Evolutionary conservation across 1,284 basidiomycete genomes (phyloP).

Genomic region (Heterobasidion occidentale): DNA sequence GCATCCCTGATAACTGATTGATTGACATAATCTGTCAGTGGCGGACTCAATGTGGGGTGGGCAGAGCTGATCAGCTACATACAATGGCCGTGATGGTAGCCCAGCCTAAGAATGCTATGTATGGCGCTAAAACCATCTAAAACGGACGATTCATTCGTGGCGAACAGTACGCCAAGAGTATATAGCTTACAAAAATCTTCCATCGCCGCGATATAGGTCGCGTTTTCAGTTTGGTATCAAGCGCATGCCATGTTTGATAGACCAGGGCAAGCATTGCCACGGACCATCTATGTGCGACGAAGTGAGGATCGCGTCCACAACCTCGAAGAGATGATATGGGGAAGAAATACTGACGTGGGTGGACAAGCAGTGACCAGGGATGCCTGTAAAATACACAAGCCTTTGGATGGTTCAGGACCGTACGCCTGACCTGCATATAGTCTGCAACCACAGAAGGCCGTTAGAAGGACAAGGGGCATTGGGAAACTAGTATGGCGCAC

Average conservation of each 20-base stretch:
- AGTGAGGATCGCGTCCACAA: not conserved
- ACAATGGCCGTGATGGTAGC: not conserved
- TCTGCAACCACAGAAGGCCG: conserved; percentile 7
- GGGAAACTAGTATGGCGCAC: conserved; percentile 17
- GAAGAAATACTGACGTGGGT: conserved; percentile 31
- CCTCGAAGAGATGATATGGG: not conserved
- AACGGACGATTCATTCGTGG: conserved; percentile 3
- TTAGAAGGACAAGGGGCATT: not conserved
- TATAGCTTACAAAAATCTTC: not conserved
- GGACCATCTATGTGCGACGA: conserved; percentile 24
- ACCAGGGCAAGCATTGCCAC: conserved; percentile 21
- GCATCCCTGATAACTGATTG: conserved; percentile 6
- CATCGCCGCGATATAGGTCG: not conserved
- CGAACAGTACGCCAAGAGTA: no score
- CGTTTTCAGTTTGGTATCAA: not conserved
- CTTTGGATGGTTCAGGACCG: conserved; percentile 30
- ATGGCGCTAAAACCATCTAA: conserved; percentile 7
- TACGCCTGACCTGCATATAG: conserved; percentile 26
- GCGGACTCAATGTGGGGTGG: not conserved
- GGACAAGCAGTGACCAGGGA: conserved; percentile 33
- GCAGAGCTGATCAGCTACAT: not conserved
- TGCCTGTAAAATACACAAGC: conserved; percentile 36
- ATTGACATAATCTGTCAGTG: not conserved
- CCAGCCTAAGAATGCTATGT: conserved; percentile 3
- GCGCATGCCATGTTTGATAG: not conserved